Conservation (phyloP, 2,329 filamentous ascomycete species). For the Aspergillus awamori region DNA sequence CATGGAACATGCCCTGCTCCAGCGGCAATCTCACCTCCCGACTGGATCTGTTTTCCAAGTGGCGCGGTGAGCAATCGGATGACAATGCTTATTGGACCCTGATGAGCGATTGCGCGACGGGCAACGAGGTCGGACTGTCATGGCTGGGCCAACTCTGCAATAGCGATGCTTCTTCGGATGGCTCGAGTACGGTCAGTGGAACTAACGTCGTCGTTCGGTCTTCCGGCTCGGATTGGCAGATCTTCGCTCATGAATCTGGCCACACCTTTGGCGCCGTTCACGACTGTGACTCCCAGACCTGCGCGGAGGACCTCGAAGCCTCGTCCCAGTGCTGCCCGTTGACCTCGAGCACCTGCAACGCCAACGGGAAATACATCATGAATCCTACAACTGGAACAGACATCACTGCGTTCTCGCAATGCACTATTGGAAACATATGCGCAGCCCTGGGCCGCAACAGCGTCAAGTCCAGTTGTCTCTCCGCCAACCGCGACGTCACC, state of each 20-base stretch:
- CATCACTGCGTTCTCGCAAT: constrained; percentile 81
- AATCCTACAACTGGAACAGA: constrained; percentile 79
- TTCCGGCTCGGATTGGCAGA: constrained; percentile 84
- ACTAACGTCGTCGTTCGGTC: constrained; percentile 89
- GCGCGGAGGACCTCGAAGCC: constrained; percentile 63
- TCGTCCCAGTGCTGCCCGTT: constrained; percentile 81
- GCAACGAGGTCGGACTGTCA: constrained; percentile 82
- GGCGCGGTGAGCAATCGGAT: constrained; percentile 78
- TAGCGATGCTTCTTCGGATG: constrained; percentile 53
- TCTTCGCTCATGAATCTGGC: constrained; percentile 90
- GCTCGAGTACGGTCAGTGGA: constrained; percentile 73
- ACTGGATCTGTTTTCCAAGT: constrained; percentile 83
- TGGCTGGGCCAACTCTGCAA: constrained; percentile 90
- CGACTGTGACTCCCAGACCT: constrained; percentile 76
- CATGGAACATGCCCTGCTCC: constrained; percentile 80
- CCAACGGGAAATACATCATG: constrained; percentile 84
- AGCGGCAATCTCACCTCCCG: constrained; percentile 68
- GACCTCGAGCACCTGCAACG: constrained; percentile 68
- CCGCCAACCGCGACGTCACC: constrained; percentile 79
- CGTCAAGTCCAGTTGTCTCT: constrained; percentile 75
- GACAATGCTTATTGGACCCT: constrained; percentile 92
- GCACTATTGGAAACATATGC: constrained; percentile 92
- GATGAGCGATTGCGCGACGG: constrained; percentile 78
- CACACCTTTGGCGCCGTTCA: constrained; percentile 97
- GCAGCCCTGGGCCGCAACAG: constrained; percentile 76